Evolutionary conservation across 495 filamentous ascomycete species (phyloP), one percentile per base, ranked within the genome.

Genomic region (Daldinia bambusicola): DNA sequence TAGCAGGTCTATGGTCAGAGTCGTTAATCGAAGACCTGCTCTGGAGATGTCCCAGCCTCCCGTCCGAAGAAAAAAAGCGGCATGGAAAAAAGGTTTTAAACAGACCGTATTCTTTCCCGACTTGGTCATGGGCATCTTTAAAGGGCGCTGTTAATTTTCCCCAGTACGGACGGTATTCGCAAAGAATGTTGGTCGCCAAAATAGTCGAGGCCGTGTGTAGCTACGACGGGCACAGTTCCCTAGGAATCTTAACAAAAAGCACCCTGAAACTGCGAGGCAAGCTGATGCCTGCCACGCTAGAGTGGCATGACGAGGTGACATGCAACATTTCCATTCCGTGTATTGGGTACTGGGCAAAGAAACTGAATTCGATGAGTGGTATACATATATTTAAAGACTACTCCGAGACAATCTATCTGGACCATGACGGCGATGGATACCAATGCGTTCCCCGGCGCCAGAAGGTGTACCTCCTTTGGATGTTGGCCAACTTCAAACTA

Each of bases 61-160:
- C 22, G 10, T 5, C n/a, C n/a, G 4, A 22, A 22, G 1, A 16
- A 12, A 51, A 22, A 31, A 3, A 38, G 13, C 0, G 0, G 4
- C 2, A 7, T 2, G 22, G 45, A 52, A 34, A n/a, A n/a, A n/a
- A 62, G 0, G n/a, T 2, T 9, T 1, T 36, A n/a, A 37, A 22
- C 4, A 62, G 59, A 16, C 26, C 18, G 1, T 45, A 36, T 6
- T 4, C 13, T 31, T 34, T 55, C 7, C 62, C 52, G 14, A 65
- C 52, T 50, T 65, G 62, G 62, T 57, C 62, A 9, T 57, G 62
- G 62, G 40, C 62, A n/a, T 65, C 62, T 51, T 4, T 65, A 16
- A 52, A 36, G 40, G 14, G 61, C 8, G 12, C 0, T 22, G 43
- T 48, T 48, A 16, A 48, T 16, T 48, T 48, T 12, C 16, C 16